Percentiles rank a stretch among this genome's conserved stretches.
These are phyloP conservation scores for Tolypocladium nubicola DNA, from an alignment of 2,329 filamentous ascomycete genomes.

Conservation along the genomic window DNA sequence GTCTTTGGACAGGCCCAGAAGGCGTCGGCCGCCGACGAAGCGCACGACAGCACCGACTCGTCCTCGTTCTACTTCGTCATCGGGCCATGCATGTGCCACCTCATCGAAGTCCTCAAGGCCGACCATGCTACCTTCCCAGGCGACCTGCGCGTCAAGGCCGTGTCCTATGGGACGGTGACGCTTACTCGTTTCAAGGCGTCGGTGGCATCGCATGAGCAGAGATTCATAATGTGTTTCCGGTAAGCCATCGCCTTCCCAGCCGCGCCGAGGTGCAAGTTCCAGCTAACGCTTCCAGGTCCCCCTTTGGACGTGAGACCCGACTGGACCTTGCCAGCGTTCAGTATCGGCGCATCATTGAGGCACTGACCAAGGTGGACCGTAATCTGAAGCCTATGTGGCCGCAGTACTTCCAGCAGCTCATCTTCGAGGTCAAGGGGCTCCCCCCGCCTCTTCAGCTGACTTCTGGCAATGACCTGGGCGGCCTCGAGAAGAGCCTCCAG, in stretches of 20 bases:
- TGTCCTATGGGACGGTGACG: slow-evolving; percentile 40
- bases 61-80: slow-evolving; percentile 44
- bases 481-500: slow-evolving; percentile 41
- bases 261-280: neutral
- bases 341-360: slow-evolving; percentile 43
- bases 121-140: slow-evolving; percentile 29
- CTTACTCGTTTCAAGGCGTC: slow-evolving; percentile 41
- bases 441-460: slow-evolving; percentile 42
- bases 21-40: slow-evolving; percentile 28
- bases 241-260: slow-evolving; percentile 15
- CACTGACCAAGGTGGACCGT: slow-evolving; percentile 42
- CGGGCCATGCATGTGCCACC: slow-evolving; percentile 40
- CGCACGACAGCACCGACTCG: slow-evolving; percentile 36
- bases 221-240: slow-evolving; percentile 45
- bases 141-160: slow-evolving; percentile 38
- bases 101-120: slow-evolving; percentile 38
- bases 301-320: slow-evolving; percentile 31
- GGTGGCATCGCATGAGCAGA: slow-evolving; percentile 40
- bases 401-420: slow-evolving; percentile 39
- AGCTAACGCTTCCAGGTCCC: slow-evolving; percentile 18
- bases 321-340: slow-evolving; percentile 43
- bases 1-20: slow-evolving; percentile 28
- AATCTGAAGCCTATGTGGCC: slow-evolving; percentile 49
- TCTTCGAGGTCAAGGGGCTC: slow-evolving; percentile 42
- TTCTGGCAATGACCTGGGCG: slow-evolving; percentile 43